Conservation (phyloP, 805 yeast genomes). For the Torulaspora delbrueckii region DNA sequence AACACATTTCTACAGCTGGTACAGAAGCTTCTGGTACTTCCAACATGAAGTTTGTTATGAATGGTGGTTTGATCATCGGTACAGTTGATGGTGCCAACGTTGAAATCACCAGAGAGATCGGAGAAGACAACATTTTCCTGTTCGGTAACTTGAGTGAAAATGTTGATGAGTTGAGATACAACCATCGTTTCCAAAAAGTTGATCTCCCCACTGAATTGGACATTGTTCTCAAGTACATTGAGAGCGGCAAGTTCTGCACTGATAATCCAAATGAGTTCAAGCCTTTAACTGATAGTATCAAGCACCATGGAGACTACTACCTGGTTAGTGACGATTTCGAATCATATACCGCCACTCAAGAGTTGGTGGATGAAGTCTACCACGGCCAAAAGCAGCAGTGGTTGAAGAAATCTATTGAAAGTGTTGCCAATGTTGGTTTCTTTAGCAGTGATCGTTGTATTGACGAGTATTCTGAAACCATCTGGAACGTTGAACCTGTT, state of each 20-base stretch:
- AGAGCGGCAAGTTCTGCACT: constrained; percentile 67
- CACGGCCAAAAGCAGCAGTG: constrained; percentile 59
- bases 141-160: constrained; percentile 89
- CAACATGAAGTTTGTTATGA: constrained; percentile 90
- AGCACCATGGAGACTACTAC: constrained; percentile 76
- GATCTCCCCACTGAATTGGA: constrained; percentile 54
- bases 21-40: constrained; percentile 96
- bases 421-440: constrained; percentile 92
- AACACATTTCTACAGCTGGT: constrained; percentile 95
- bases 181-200: constrained; percentile 56
- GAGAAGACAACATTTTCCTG: constrained; percentile 86
- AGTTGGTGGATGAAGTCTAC: constrained; percentile 66
- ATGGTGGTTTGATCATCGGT: constrained; percentile 91
- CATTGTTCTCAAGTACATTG: constrained; percentile 62
- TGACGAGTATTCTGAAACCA: constrained; percentile 84
- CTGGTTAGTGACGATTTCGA: constrained; percentile 87
- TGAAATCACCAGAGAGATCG: constrained; percentile 89
- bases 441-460: constrained; percentile 88
- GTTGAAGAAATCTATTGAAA: constrained; percentile 68
- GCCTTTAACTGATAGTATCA: constrained; percentile 63
- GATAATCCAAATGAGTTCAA: constrained; percentile 53
- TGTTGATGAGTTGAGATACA: constrained; percentile 78
- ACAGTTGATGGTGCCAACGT: constrained; percentile 97
- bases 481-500: constrained; percentile 86
- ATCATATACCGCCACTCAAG: constrained; percentile 77